These are phyloP conservation scores for Phyllachora maydis DNA, from an alignment of 2,329 filamentous ascomycete species.

Conservation along the genomic window DNA sequence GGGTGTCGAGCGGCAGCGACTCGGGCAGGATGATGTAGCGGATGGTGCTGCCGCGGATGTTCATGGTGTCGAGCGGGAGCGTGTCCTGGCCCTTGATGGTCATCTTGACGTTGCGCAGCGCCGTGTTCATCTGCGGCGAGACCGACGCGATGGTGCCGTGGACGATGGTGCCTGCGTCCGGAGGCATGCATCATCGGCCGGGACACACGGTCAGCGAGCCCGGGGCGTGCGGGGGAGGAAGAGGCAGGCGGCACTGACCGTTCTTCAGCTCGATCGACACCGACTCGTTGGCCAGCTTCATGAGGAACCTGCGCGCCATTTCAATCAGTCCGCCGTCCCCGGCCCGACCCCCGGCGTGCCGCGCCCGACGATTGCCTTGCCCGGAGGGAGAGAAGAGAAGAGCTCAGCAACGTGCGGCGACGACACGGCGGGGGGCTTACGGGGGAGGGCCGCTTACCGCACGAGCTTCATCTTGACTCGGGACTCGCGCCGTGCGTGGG, in stretches of 20 bases:
- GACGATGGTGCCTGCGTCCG: conserved; percentile 53
- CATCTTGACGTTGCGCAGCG: conserved; percentile 92
- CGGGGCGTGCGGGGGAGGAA: neutral
- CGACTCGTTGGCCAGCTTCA: conserved; percentile 98
- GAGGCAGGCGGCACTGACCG: conserved; percentile 27
- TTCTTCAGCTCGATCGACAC: conserved; percentile 98
- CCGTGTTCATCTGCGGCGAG: conserved; percentile 96
- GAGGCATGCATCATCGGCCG: neutral
- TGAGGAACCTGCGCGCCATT: conserved; percentile 59
- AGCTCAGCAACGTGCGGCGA: conserved; percentile 21
- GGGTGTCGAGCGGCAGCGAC: conserved; percentile 80
- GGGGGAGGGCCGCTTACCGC: conserved; percentile 39
- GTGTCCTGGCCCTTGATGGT: conserved; percentile 74
- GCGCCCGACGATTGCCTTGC: conserved; percentile 1
- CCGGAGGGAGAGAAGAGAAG: conserved; percentile 10
- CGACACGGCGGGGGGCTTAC: conserved; percentile 4
- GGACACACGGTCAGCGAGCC: neutral
- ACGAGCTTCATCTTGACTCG: conserved; percentile 96
- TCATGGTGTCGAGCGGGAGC: conserved; percentile 82
- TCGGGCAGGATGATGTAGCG: conserved; percentile 69
- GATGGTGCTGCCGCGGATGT: conserved; percentile 88
- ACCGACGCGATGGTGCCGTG: conserved; percentile 95
- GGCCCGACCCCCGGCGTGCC: conserved; percentile 1
- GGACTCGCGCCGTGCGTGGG: too few species aligned
- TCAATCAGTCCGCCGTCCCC: too few species aligned